Evolutionary conservation across 139 green algal species (phyloP), one percentile per base, ranked within the genome.

Genomic region (Coccomyxa sp.): DNA sequence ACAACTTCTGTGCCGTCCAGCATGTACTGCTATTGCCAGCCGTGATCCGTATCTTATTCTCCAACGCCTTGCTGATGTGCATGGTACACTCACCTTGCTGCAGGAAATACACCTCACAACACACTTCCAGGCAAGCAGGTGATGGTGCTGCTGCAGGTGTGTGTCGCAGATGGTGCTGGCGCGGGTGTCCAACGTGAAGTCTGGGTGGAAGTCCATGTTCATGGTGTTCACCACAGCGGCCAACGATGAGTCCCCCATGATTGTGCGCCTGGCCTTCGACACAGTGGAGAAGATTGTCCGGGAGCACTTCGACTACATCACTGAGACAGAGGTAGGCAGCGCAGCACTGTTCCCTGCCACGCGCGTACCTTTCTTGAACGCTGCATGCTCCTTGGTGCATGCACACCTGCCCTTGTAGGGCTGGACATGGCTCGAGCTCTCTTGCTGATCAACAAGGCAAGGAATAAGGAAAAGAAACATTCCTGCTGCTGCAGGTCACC

Each of bases 211-310:
- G 88, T 91, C 78, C 85, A 96, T 99, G 92, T 99, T 99, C 89
- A 99, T 99, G 96, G 96, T 99, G 16, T 99, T 99, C 88, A 99
- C 96, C 9, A 97, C 93, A 9, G 96, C 95, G 8, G 96, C 96
- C 34, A 85, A 82, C 7, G 92, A 96, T 83, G 83, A 91, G 55
- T 84, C 89, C 68, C 90, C 88, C 24, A 90, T 84, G 35, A 95
- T 97, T 72, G 94, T 98, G 80, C 84, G 89, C 35, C 83, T 98
- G 44, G 92, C 92, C 0, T 98, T 98, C 75, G 90, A 97, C 77
- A 99, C 96, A 8, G 95, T 99, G 40, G 96, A 99, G 83, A 96
- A 95, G 85, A 98, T 99, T 79, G 95, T 99, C 76, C 87, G 96
- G 8, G 94, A 99, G 84, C 93, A 99, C 89, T 99, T 99, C 85